Percentiles rank a stretch among this genome's conserved stretches.
Conservation (phyloP, 371 early-diverging fungal species). For the Apophysomyces trapeziformis region DNA sequence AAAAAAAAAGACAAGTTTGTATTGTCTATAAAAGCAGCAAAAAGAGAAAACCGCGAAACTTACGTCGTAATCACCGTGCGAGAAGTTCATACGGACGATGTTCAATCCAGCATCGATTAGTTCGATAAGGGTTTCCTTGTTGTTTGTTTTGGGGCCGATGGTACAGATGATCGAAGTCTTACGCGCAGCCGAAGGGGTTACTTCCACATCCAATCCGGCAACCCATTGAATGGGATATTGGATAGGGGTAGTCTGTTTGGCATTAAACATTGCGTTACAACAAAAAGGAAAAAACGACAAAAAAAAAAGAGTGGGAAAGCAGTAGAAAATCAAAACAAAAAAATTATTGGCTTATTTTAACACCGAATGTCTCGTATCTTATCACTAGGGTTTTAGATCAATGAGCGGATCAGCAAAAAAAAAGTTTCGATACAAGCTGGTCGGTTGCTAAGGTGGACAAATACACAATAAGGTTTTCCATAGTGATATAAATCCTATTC, state of each 20-base stretch:
- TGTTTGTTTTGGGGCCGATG: conserved; percentile 81
- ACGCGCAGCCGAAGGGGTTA: conserved; percentile 65
- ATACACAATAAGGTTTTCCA: neutral
- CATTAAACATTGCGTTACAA: conserved; percentile 10
- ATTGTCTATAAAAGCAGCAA: too few species aligned
- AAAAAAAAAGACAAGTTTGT: neutral
- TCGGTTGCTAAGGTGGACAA: neutral
- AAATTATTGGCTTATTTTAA: conserved; percentile 4
- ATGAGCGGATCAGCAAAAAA: conserved; percentile 11
- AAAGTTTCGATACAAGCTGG: neutral
- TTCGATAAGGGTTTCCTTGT: conserved; percentile 76
- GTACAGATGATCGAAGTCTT: conserved; percentile 89
- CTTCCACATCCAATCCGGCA: conserved; percentile 66
- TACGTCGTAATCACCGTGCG: conserved; percentile 85
- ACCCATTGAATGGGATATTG: conserved; percentile 69
- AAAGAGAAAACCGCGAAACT: neutral
- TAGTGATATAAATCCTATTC: too few species aligned
- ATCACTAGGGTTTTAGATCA: conserved; percentile 5
- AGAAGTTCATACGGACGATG: conserved; percentile 94
- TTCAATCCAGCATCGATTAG: conserved; percentile 93
- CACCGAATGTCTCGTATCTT: conserved; percentile 10
- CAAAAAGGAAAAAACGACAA: neutral
- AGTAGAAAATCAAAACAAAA: conserved; percentile 10
- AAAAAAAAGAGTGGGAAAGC: neutral
- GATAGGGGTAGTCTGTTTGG: conserved; percentile 18